phyloP scores from a whole-genome alignment of 2,329 filamentous ascomycete species.

The Fusarium avenaceum region DNA sequence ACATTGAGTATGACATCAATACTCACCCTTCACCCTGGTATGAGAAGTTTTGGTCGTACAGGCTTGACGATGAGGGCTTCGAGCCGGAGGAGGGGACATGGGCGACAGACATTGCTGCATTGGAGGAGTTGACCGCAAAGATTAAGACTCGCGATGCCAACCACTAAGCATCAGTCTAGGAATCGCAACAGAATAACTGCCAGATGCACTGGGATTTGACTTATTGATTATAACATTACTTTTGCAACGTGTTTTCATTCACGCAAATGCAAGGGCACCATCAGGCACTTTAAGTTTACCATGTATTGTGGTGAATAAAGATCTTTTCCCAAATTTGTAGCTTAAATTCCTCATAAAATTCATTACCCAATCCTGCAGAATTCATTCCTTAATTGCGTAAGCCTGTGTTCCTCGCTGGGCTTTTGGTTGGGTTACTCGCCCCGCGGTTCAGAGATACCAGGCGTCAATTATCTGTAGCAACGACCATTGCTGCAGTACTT shows the following conservation, averaged over 20 bases:
- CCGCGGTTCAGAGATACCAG: background rate
- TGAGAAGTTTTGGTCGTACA: background rate
- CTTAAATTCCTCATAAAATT: too few relatives aligned
- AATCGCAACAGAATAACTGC: too few relatives aligned
- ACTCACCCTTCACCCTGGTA: background rate
- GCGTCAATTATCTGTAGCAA: slow-evolving; percentile 13
- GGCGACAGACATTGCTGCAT: background rate
- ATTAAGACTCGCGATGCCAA: background rate
- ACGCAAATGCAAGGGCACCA: too few relatives aligned
- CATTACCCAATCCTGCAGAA: too few relatives aligned
- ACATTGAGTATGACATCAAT: slow-evolving; percentile 3
- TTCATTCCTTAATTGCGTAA: background rate
- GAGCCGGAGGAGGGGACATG: slow-evolving; percentile 1
- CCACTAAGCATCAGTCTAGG: too few relatives aligned
- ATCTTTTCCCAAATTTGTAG: too few relatives aligned
- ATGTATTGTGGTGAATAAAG: too few relatives aligned
- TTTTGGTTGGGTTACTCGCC: background rate
- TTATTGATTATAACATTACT: too few relatives aligned
- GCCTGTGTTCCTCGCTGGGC: background rate
- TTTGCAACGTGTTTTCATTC: too few relatives aligned
- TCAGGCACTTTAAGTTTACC: too few relatives aligned
- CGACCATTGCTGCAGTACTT: slow-evolving; percentile 30
- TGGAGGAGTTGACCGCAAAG: background rate
- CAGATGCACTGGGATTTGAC: too few relatives aligned
- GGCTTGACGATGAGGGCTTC: background rate